Conservation (phyloP, 129 eudicot genomes). For the Logfia minima region DNA sequence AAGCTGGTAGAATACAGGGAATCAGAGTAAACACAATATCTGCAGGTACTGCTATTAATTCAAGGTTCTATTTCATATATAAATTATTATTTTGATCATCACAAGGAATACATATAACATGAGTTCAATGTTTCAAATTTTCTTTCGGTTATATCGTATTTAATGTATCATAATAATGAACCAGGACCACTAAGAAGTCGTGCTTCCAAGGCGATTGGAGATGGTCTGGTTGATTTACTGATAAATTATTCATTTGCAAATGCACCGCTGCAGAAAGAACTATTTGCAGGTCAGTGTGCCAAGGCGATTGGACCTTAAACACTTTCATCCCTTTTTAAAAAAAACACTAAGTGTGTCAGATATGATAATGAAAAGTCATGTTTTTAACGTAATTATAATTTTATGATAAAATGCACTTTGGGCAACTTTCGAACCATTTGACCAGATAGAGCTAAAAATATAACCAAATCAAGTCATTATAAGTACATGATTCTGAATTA, state of each 20-base stretch:
- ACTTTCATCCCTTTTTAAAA: background rate
- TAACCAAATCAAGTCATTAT: background rate
- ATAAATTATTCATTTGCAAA: constrained; percentile 4
- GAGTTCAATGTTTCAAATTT: background rate
- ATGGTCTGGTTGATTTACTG: background rate
- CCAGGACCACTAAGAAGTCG: constrained; percentile 83
- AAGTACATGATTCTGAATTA: background rate
- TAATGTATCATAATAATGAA: background rate
- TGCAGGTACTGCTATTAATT: constrained; percentile 7
- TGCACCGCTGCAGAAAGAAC: constrained; percentile 9
- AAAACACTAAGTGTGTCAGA: background rate
- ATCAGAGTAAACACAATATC: constrained; percentile 2
- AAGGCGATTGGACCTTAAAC: background rate
- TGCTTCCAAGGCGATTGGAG: constrained; percentile 57
- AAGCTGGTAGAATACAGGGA: background rate
- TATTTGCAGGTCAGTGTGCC: constrained; percentile 9
- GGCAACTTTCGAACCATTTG: background rate
- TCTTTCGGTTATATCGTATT: background rate
- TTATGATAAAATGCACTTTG: background rate
- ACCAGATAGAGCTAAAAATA: background rate
- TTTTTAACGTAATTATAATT: background rate
- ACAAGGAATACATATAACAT: background rate
- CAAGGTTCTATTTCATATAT: background rate
- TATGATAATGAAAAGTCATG: background rate
- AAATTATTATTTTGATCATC: background rate